These are phyloP conservation scores for Mariannaea elegans DNA, from an alignment of 2,329 filamentous ascomycete genomes.

Conservation along the genomic window DNA sequence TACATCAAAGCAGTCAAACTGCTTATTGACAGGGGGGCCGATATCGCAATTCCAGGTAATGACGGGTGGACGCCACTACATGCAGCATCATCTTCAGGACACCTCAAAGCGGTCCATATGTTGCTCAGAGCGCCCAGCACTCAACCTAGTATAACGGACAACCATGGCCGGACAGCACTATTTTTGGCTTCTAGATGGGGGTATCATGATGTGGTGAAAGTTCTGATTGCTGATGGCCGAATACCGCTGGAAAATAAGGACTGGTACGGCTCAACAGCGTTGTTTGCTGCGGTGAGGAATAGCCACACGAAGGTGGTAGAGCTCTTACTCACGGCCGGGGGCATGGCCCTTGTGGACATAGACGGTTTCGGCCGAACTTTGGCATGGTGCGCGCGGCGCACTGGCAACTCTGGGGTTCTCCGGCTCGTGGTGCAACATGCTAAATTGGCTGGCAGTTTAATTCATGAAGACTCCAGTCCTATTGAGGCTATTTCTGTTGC, in stretches of 20 bases:
- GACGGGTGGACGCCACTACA: not conserved
- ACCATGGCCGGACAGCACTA: not conserved
- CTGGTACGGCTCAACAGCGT: not conserved
- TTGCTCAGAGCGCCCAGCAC: not conserved
- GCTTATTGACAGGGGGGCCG: not conserved
- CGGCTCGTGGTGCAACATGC: not conserved
- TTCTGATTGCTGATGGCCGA: not conserved
- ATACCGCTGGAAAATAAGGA: not conserved
- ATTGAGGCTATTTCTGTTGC: not conserved
- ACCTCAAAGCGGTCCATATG: not conserved
- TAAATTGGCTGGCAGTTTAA: not conserved
- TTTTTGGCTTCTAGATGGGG: not conserved
- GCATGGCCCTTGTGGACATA: not conserved
- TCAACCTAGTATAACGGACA: not conserved
- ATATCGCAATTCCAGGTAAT: not conserved
- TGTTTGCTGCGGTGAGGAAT: constrained; percentile 4
- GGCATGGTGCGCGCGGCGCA: not conserved
- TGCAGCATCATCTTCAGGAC: not conserved
- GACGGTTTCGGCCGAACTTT: not conserved
- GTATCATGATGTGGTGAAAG: not conserved
- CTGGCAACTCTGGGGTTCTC: not conserved
- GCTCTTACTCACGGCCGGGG: not conserved
- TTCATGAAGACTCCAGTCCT: not conserved
- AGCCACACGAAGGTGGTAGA: not conserved
- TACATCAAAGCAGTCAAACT: too few species aligned